These are phyloP conservation scores for Cucurbita maxima DNA, from an alignment of 306 rosid species.

Conservation along the genomic window DNA sequence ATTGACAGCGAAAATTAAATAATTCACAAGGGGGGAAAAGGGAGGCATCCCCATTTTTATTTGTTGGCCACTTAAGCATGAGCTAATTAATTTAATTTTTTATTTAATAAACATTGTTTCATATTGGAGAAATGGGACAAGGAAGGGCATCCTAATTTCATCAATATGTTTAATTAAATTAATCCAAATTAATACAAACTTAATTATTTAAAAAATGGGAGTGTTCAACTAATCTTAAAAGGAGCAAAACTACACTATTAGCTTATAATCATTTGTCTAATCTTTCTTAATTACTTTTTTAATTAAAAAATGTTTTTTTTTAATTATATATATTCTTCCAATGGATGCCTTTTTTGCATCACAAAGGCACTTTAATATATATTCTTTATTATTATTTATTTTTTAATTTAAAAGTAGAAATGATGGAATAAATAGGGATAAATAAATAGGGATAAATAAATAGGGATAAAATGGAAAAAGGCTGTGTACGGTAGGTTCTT, in stretches of 20 bases:
- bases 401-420: not conserved
- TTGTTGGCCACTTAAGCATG: not conserved
- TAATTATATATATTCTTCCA: not conserved
- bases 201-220: not conserved
- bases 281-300: not conserved
- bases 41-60: conserved; percentile 7
- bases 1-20: not conserved
- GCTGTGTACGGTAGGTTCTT: not conserved
- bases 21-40: not conserved
- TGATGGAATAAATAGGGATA: not conserved
- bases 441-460: too few species aligned
- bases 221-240: conserved; percentile 3
- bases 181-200: not conserved
- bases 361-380: conserved; percentile 4
- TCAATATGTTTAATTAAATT: conserved; percentile 2
- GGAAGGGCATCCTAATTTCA: not conserved
- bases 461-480: not conserved
- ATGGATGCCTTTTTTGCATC: conserved; percentile 1
- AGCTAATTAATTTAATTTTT: not conserved
- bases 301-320: too few species aligned
- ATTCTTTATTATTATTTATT: not conserved
- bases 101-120: not conserved
- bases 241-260: conserved; percentile 1
- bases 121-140: conserved; percentile 2
- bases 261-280: not conserved